These are phyloP conservation scores for Termitomyces sp. DNA, from an alignment of 768 basidiomycete genomes.

Conservation along the genomic window DNA sequence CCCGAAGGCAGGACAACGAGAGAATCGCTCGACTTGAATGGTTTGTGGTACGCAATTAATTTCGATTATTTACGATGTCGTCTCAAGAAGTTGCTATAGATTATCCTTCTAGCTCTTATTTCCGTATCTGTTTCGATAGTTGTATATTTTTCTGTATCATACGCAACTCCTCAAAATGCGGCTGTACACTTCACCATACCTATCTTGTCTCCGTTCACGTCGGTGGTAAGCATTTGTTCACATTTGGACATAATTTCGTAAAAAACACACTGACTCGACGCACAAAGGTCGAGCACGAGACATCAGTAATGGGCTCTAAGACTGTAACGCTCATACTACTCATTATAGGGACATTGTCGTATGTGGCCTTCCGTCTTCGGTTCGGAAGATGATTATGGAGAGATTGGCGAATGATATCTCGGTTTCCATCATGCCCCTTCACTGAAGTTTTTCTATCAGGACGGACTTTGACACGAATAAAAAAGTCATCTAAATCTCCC, in stretches of 20 bases:
- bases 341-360: slow-evolving; percentile 34
- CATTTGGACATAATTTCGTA: not conserved
- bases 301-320: slow-evolving; percentile 52
- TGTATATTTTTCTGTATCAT: slow-evolving; percentile 28
- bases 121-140: slow-evolving; percentile 30
- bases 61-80: not conserved
- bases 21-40: slow-evolving; percentile 46
- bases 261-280: not conserved
- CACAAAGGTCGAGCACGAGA: slow-evolving; percentile 73
- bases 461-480: not conserved
- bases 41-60: slow-evolving; percentile 39
- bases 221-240: slow-evolving; percentile 47
- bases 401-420: not conserved
- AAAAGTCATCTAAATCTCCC: too few relatives aligned
- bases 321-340: slow-evolving; percentile 35
- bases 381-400: slow-evolving; percentile 12
- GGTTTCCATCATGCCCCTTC: not conserved
- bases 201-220: slow-evolving; percentile 73
- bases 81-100: slow-evolving; percentile 15
- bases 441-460: not conserved
- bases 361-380: slow-evolving; percentile 38
- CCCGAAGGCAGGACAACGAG: slow-evolving; percentile 38
- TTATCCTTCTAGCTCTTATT: slow-evolving; percentile 29
- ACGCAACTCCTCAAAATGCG: slow-evolving; percentile 20
- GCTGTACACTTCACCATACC: slow-evolving; percentile 73